Evolutionary conservation across 2,329 filamentous ascomycete species (phyloP).

Genomic region (Arthrobotrys musiformis): DNA sequence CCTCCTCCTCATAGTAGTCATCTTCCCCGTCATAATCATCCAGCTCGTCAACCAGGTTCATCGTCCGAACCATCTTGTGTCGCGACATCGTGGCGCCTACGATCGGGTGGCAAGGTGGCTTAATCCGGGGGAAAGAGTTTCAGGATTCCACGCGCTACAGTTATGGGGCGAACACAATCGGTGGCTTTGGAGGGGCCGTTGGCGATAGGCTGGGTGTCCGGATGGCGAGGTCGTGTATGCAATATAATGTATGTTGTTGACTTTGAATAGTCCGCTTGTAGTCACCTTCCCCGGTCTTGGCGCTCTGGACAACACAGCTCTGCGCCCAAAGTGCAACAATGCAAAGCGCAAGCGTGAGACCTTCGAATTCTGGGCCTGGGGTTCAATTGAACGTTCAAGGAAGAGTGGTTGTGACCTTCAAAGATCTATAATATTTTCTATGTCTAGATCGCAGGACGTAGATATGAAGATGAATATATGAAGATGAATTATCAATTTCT

Average conservation of each 20-base stretch:
- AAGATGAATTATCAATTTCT: too few relatives aligned
- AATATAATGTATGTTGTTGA: not conserved
- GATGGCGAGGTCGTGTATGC: not conserved
- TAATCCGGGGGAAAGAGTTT: not conserved
- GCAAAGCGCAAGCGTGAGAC: too few relatives aligned
- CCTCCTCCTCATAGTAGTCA: slow-evolving; percentile 43
- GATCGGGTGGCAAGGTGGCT: not conserved
- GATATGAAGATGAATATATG: too few relatives aligned
- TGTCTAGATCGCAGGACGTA: too few relatives aligned
- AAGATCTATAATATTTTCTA: too few relatives aligned
- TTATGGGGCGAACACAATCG: not conserved
- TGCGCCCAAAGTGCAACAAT: not conserved
- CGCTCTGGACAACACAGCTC: not conserved
- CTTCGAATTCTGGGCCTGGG: too few relatives aligned
- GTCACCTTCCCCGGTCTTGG: not conserved
- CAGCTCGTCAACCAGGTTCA: slow-evolving; percentile 61
- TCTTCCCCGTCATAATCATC: slow-evolving; percentile 53
- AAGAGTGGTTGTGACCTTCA: too few relatives aligned
- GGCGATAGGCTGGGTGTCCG: not conserved
- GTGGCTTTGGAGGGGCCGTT: not conserved
- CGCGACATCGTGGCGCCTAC: slow-evolving; percentile 61
- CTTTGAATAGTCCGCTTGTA: not conserved
- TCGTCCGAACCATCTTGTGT: slow-evolving; percentile 62
- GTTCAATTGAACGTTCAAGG: too few relatives aligned
- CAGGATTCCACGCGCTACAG: not conserved